Conservation (phyloP, 148 eudicot species). For the Chenopodium suecicum region DNA sequence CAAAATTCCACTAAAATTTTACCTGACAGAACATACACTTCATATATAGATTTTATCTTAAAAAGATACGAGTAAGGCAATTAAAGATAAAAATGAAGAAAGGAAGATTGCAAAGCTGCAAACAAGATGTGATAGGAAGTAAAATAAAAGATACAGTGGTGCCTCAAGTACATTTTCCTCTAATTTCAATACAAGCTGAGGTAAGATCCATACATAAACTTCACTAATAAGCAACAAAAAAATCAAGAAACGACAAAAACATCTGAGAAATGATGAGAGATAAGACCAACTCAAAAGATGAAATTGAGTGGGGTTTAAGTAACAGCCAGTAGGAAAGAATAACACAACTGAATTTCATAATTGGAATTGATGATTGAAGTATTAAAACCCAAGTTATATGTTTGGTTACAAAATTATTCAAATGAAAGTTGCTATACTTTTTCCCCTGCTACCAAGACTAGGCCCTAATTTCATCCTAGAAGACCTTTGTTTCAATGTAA, state of each 20-base stretch:
- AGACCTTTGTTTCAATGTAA: neutral
- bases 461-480: neutral
- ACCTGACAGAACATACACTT: neutral
- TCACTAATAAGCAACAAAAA: neutral
- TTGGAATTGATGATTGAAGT: neutral
- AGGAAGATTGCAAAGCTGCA: too few relatives aligned
- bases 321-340: too few relatives aligned
- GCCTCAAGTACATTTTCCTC: neutral
- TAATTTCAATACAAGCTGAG: neutral
- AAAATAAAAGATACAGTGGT: neutral
- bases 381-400: too few relatives aligned
- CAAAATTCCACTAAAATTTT: neutral
- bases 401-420: too few relatives aligned
- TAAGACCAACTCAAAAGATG: neutral
- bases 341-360: neutral
- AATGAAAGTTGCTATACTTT: too few relatives aligned
- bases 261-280: neutral
- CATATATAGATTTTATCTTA: neutral
- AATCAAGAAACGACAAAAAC: too few relatives aligned
- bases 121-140: too few relatives aligned
- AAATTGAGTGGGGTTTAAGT: too few relatives aligned
- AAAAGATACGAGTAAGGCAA: neutral
- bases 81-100: too few relatives aligned
- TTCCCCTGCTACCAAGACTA: neutral
- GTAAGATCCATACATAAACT: neutral